Conservation (phyloP, 805 yeast genomes). For the Metschnikowia baotianmanensis region DNA sequence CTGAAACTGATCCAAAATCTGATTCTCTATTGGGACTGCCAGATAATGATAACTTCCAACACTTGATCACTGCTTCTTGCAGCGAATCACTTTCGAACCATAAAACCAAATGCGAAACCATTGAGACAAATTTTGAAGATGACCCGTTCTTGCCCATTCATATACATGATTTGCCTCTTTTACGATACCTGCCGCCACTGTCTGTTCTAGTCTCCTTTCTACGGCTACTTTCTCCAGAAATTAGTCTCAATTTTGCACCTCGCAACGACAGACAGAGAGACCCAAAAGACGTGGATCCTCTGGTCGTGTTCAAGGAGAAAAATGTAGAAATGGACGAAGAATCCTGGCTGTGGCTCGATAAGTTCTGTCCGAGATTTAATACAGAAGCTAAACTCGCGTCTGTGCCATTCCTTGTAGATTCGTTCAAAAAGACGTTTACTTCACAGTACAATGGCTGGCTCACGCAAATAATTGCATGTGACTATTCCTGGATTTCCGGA, state of each 20-base stretch:
- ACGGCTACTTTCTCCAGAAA: constrained; percentile 47
- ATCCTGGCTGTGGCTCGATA: constrained; percentile 46
- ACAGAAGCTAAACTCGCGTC: constrained; percentile 20
- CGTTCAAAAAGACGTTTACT: constrained; percentile 28
- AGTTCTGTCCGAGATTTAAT: constrained; percentile 33
- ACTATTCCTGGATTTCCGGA: constrained; percentile 46
- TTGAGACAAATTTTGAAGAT: not conserved
- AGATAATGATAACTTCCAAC: no score
- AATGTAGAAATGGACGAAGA: constrained; percentile 26
- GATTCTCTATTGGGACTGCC: not conserved
- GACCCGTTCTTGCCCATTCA: constrained; percentile 41
- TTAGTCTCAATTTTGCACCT: constrained; percentile 49
- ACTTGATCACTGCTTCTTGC: no score
- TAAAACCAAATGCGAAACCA: not conserved
- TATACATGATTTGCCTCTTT: constrained; percentile 56
- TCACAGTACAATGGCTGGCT: constrained; percentile 45
- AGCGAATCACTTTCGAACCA: not conserved
- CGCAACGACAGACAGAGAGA: constrained; percentile 4
- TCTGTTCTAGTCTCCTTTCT: constrained; percentile 45
- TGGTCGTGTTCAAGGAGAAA: constrained; percentile 32
- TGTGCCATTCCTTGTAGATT: constrained; percentile 28
- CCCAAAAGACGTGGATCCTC: constrained; percentile 11
- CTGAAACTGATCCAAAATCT: not conserved
- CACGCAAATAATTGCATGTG: constrained; percentile 48
- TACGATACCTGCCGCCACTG: constrained; percentile 47